Evolutionary conservation across 2,329 filamentous ascomycete genomes (phyloP), one percentile per base, ranked within the genome.

Genomic region (Cercospora sesami): DNA sequence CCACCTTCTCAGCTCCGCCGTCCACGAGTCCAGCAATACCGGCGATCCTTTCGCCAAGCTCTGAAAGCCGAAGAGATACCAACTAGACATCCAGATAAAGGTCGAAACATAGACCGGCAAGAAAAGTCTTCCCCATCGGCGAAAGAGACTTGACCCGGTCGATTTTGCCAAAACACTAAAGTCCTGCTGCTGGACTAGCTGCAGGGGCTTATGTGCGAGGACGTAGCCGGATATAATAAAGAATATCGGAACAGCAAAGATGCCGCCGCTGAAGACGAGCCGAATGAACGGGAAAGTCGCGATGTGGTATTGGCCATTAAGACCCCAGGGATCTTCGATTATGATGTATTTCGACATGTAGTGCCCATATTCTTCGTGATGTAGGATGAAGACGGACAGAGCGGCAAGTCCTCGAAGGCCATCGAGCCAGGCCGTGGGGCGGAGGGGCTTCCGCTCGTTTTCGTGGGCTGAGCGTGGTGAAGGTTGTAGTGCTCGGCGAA

Each of bases 331-430:
- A 55, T 84, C 83, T 72, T 88, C 85, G n/a, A 88, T 79, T 1
- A 81, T 77, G 4, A 48, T 21, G 18, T 48, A 48, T 21, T 18
- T 18, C 1, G 42, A 18, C 42, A 48, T 48, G 42, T 48, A 4
- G 18, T 48, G 42, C 8, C 71, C 61, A 48, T 80, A 80, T 45
- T 79, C 78, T 70, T 85, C 78, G 76, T 89, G 83, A 75, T 90
- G 86, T 64, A 89, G 86, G 72, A 84, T 81, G 76, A 90, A 91
- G 16, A 91, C 89, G n/a, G 90, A 75, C 31, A 91, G 82, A 3
- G 89, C 87, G 5, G 88, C 88, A 70, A 90, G 89, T 2, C 89
- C 89, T 72, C 89, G 81, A 7, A 91, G 79, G 14, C 89, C 89
- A 72, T 91, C 89, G 14, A 89, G 81, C 72, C 86, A 88, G 16